Evolutionary conservation across 768 basidiomycete genomes (phyloP).

Genomic region (Phaffia australis): DNA sequence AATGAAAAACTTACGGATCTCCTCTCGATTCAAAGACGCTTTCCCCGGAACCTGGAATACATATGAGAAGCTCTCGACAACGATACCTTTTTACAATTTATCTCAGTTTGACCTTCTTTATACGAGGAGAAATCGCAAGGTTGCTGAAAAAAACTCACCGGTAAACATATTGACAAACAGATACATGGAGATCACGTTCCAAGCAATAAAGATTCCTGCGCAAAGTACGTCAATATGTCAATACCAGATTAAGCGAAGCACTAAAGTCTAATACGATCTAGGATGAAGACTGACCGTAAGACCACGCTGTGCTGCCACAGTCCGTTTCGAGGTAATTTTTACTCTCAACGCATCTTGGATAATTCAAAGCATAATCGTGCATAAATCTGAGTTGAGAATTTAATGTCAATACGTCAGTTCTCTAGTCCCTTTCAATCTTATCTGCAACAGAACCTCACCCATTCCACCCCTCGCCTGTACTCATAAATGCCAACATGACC

Average conservation of each 20-base stretch:
- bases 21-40: conserved; percentile 67
- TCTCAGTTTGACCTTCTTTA: not conserved
- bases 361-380: conserved; percentile 75
- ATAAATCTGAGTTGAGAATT: conserved; percentile 47
- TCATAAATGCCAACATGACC: conserved; percentile 86
- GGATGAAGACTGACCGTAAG: conserved; percentile 62
- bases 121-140: not conserved
- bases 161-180: conserved; percentile 95
- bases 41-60: conserved; percentile 79
- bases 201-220: conserved; percentile 9
- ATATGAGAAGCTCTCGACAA: conserved; percentile 91
- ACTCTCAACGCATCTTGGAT: conserved; percentile 68
- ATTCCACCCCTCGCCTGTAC: conserved; percentile 93
- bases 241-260: no score
- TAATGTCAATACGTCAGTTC: no score
- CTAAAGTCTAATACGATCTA: no score
- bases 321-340: conserved; percentile 54
- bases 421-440: not conserved
- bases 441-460: conserved; percentile 36
- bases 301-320: conserved; percentile 75
- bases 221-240: no score
- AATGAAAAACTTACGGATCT: conserved; percentile 53
- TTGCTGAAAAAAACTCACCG: conserved; percentile 42
- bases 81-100: conserved; percentile 51
- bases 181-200: conserved; percentile 48